phyloP scores from a whole-genome alignment of 805 yeast species.

The Dipodascopsis tothii region DNA sequence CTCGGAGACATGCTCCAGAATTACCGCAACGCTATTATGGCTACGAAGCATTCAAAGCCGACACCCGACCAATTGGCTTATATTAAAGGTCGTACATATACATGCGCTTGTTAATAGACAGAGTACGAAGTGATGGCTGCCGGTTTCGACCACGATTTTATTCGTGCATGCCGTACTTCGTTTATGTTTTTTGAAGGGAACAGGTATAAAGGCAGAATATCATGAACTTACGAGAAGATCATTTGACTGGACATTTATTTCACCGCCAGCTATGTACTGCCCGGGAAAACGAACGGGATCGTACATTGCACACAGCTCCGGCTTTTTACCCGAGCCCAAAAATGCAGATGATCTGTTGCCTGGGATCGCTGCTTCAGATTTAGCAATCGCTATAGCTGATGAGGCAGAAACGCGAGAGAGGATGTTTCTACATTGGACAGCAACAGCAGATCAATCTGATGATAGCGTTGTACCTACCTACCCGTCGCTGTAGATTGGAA shows the following conservation, averaged over 20 bases:
- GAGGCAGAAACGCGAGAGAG: constrained; percentile 5
- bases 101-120: background rate
- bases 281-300: constrained; percentile 9
- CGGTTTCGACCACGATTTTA: constrained; percentile 1
- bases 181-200: constrained; percentile 5
- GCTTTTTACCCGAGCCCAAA: constrained; percentile 3
- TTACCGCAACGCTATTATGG: constrained; percentile 1
- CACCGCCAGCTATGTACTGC: constrained; percentile 10
- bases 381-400: constrained; percentile 12
- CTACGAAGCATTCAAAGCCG: background rate
- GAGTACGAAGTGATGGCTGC: constrained; percentile 4
- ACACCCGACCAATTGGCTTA: constrained; percentile 3
- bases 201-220: background rate
- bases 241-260: constrained; percentile 7
- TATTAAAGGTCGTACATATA: constrained; percentile 1
- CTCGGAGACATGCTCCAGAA: background rate
- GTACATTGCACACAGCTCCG: constrained; percentile 4
- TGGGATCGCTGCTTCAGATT: constrained; percentile 6
- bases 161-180: constrained; percentile 2
- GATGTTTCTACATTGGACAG: constrained; percentile 11
- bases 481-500: constrained; percentile 3
- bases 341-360: constrained; percentile 6
- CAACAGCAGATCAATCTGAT: constrained; percentile 6
- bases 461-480: constrained; percentile 3
- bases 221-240: background rate